Evolutionary conservation across 2,329 filamentous ascomycete species (phyloP), one percentile per base, ranked within the genome.

Genomic region (Fusarium tricinctum): DNA sequence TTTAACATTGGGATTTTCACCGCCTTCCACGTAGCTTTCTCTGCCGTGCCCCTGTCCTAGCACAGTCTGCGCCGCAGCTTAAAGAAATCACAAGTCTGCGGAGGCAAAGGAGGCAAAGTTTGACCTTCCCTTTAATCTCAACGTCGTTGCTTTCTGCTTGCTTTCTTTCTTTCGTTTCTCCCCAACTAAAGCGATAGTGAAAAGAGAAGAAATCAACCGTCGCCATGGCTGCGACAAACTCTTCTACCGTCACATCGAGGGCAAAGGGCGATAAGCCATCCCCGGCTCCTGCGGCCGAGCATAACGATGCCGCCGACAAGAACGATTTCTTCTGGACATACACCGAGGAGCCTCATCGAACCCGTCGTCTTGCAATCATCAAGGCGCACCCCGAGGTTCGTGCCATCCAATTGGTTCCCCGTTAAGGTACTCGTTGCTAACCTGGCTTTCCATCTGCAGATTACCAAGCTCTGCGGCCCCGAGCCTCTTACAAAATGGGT

Each of bases 401-500:
- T 68, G 26, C 44, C 51, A 50, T 20, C 45, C 54, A 49, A 58
- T 65, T 32, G 50, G 58, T 17, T 17, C 39, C 44, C 42, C 33
- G 32, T 19, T 20, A 51, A 35, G 26, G 35, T 15, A 19, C 17
- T 28, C 26, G 20, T 28, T 40, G 55, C 63, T 67, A 66, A 61
- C 71, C 20, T 44, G 51, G 32, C 26, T 19, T 20, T 14, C 9
- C 28, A 26, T 54, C 49, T 22, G 51, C 42, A 97, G 93, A 92
- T 99, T 64, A 95, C 93, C 55, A 98, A 98, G 83, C 91, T 99
- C 73, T 99, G 96, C 82, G 96, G 96, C 9, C 94, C 93, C 28
- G 96, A 99, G 79, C 94, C 96, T 55, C 85, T 97, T 78, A 99
- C 96, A 22, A 97, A 98, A 85, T 98, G 94, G 76, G 86, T 97